Percentiles rank a stretch among this genome's conserved stretches.
Conservation (phyloP, 306 rosid species). For the Rosa multiflora region DNA sequence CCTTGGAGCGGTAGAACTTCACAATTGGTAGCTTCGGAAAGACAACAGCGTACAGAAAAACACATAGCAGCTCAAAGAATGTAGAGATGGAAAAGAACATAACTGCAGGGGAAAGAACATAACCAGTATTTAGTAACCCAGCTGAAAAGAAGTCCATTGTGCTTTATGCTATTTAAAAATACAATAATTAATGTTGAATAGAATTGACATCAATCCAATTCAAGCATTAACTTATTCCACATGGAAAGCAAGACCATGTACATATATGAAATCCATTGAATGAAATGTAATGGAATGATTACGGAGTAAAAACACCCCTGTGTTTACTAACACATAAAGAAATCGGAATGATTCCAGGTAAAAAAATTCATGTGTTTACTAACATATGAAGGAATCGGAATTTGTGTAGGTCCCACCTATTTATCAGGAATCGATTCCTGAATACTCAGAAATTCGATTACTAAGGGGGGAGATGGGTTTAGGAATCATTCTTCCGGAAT, state of each 20-base stretch:
- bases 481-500: too few relatives aligned
- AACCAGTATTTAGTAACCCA: neutral
- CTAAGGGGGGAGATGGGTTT: too few relatives aligned
- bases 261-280: neutral
- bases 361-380: too few relatives aligned
- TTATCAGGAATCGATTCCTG: too few relatives aligned
- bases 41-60: slow-evolving; percentile 52
- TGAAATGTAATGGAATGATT: too few relatives aligned
- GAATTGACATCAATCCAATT: neutral
- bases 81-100: slow-evolving; percentile 70
- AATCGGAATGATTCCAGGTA: too few relatives aligned
- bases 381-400: too few relatives aligned
- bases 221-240: neutral
- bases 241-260: neutral
- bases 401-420: too few relatives aligned
- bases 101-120: slow-evolving; percentile 50
- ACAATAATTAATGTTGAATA: neutral
- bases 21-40: slow-evolving; percentile 78
- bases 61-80: slow-evolving; percentile 65
- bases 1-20: slow-evolving; percentile 79
- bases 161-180: neutral
- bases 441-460: too few relatives aligned
- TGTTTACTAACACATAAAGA: too few relatives aligned
- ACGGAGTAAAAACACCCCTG: too few relatives aligned
- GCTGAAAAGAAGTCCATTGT: neutral